Percentiles rank a stretch among this genome's conserved stretches.
These are phyloP conservation scores for Seiridium cupressi DNA, from an alignment of 2,329 filamentous ascomycete genomes.

Conservation along the genomic window DNA sequence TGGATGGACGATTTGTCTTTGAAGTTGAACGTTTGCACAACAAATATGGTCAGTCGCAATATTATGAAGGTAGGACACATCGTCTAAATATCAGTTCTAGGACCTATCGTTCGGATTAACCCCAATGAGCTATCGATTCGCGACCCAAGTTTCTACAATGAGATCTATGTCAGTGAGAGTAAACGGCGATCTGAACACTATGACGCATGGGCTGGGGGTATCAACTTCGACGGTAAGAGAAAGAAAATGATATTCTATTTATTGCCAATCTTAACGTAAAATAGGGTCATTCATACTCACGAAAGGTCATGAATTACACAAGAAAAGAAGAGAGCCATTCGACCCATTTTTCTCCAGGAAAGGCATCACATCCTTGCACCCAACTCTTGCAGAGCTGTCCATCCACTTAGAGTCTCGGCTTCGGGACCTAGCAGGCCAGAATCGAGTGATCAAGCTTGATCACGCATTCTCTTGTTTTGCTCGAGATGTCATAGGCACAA, in stretches of 20 bases:
- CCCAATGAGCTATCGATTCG: constrained; percentile 12
- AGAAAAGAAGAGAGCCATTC: constrained; percentile 10
- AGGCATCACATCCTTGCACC: neutral
- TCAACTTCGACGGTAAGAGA: neutral
- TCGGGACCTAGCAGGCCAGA: constrained; percentile 1
- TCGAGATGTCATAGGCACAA: constrained; percentile 10
- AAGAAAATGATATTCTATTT: too few relatives aligned
- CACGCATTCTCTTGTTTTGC: neutral
- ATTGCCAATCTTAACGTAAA: too few relatives aligned
- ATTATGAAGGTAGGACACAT: neutral
- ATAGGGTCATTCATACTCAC: constrained; percentile 2
- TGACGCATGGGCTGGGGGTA: constrained; percentile 7
- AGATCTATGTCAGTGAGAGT: constrained; percentile 6
- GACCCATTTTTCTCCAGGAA: constrained; percentile 9
- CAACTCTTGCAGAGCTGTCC: neutral
- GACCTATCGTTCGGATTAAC: constrained; percentile 12
- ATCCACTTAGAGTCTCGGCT: constrained; percentile 5
- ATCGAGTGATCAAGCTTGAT: constrained; percentile 2
- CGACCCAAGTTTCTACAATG: neutral
- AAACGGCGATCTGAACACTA: constrained; percentile 11
- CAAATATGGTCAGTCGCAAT: constrained; percentile 12
- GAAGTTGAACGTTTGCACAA: constrained; percentile 9
- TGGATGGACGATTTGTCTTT: neutral
- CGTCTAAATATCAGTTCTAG: neutral
- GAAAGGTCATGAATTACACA: constrained; percentile 9